phyloP scores from a whole-genome alignment of 108 stramenopile species.

The Mediolabrus comicus region DNA sequence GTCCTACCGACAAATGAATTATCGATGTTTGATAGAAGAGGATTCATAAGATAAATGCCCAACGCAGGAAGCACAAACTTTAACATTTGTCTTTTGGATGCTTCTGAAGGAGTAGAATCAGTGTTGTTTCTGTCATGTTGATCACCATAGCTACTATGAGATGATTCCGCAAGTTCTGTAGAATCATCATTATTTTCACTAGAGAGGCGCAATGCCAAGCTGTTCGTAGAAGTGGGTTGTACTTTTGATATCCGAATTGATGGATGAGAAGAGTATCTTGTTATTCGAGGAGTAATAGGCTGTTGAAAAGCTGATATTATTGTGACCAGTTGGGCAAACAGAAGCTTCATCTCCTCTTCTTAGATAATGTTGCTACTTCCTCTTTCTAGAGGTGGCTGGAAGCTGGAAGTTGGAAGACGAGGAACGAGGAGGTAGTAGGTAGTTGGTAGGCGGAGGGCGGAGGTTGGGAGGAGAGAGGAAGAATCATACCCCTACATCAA shows the following conservation, averaged over 20 bases:
- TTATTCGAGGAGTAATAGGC: no score
- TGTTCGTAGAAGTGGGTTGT: background rate
- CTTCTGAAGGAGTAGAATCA: no score
- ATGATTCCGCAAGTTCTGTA: background rate
- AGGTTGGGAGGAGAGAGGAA: no score
- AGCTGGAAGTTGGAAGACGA: no score
- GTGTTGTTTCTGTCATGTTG: no score
- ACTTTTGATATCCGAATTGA: background rate
- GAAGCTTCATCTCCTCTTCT: no score
- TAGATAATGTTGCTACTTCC: no score
- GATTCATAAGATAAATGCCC: constrained; percentile 75
- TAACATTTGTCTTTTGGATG: constrained; percentile 77
- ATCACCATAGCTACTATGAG: background rate
- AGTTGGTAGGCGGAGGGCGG: no score
- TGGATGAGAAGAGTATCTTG: background rate
- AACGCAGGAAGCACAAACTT: constrained; percentile 77
- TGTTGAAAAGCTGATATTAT: background rate
- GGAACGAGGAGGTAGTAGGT: no score
- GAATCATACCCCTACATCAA: no score
- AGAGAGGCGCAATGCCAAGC: background rate
- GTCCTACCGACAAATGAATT: constrained; percentile 84
- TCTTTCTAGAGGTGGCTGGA: no score
- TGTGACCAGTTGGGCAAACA: no score
- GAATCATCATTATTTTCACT: background rate
- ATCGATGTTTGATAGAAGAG: constrained; percentile 81